phyloP scores from a whole-genome alignment of 2,329 filamentous ascomycete genomes.

The Colletotrichum truncatum region DNA sequence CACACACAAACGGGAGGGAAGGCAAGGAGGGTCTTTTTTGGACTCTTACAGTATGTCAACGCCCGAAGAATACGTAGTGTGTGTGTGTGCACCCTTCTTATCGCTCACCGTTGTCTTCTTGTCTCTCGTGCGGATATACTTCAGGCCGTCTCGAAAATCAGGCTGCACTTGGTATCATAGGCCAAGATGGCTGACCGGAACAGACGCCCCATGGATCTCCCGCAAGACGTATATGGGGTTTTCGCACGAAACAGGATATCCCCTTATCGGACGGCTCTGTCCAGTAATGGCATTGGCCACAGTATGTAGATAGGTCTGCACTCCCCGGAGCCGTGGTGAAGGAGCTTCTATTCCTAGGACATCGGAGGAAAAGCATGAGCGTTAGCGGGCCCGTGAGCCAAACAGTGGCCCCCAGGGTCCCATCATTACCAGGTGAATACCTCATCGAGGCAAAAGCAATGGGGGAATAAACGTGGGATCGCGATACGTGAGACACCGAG shows the following conservation, averaged over 20 bases:
- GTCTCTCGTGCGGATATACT: background rate
- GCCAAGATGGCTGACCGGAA: background rate
- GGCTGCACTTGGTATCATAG: conserved; percentile 12
- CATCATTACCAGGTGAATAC: background rate
- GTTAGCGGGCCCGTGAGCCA: conserved; percentile 8
- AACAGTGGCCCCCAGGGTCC: background rate
- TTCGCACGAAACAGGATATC: background rate
- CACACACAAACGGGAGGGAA: background rate
- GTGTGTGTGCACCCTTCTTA: background rate
- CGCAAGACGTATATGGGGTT: conserved; percentile 4
- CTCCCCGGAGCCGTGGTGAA: background rate
- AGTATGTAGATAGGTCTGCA: background rate
- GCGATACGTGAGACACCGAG: conserved; percentile 14
- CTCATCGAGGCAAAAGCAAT: background rate
- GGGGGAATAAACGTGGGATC: conserved; percentile 17
- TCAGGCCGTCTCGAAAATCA: background rate
- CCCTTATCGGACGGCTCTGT: background rate
- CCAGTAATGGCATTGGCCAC: background rate
- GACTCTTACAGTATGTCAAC: background rate
- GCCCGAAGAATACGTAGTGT: background rate
- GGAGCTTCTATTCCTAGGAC: conserved; percentile 19
- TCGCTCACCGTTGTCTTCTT: background rate
- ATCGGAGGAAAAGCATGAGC: background rate
- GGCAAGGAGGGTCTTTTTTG: background rate
- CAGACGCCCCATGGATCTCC: conserved; percentile 16